A percentile compares a stretch with the other conserved stretches of the same genome.
phyloP scores from a whole-genome alignment of 495 filamentous ascomycete genomes.

The Amphirosellinia nigrospora region DNA sequence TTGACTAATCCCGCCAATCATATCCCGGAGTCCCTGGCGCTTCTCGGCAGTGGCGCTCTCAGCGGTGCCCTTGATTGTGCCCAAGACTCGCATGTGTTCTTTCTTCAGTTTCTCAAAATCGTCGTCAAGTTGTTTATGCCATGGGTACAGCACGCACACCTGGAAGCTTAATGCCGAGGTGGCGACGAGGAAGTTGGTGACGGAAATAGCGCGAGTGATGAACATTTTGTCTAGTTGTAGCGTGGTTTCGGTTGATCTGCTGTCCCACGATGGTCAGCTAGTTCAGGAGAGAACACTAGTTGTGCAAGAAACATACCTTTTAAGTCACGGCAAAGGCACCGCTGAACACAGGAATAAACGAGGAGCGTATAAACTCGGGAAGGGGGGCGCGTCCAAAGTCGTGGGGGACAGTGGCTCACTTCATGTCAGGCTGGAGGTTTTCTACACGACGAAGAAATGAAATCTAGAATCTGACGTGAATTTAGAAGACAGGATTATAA shows the following conservation, averaged over 20 bases:
- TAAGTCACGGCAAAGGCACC: neutral
- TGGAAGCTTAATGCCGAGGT: slow-evolving; percentile 67
- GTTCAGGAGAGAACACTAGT: neutral
- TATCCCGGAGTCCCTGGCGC: slow-evolving; percentile 8
- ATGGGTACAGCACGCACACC: slow-evolving; percentile 69
- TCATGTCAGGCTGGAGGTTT: slow-evolving; percentile 14
- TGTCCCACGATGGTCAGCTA: neutral
- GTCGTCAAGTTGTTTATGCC: slow-evolving; percentile 67
- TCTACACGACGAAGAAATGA: neutral
- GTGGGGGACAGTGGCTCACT: slow-evolving; percentile 10
- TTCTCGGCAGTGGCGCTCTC: slow-evolving; percentile 6
- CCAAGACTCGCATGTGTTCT: slow-evolving; percentile 54
- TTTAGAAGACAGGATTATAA: neutral
- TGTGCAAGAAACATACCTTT: slow-evolving; percentile 18
- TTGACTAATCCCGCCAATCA: slow-evolving; percentile 34
- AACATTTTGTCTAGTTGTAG: slow-evolving; percentile 20
- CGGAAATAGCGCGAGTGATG: slow-evolving; percentile 59
- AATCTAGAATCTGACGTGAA: neutral
- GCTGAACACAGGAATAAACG: neutral
- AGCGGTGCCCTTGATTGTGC: slow-evolving; percentile 31
- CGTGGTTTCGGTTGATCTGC: slow-evolving; percentile 29
- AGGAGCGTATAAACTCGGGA: neutral
- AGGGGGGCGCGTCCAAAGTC: neutral
- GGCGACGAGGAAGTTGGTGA: slow-evolving; percentile 67
- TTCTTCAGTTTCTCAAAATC: slow-evolving; percentile 62